A percentile compares a stretch with the other conserved stretches of the same genome.
These are phyloP conservation scores for Tylopilus rubrobrunneus DNA, from an alignment of 768 basidiomycete species.

Conservation along the genomic window DNA sequence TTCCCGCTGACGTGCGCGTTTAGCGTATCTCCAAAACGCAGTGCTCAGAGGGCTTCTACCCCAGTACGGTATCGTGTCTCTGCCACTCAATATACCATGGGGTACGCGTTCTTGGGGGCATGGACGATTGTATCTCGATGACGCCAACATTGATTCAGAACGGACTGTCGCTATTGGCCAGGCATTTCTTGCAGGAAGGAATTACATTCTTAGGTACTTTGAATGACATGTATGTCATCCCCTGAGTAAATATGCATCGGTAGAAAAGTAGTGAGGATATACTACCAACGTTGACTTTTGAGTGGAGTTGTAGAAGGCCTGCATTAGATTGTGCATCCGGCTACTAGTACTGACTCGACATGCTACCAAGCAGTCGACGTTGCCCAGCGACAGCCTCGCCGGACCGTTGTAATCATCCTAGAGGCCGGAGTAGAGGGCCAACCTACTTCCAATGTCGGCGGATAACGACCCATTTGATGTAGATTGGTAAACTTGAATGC, in stretches of 20 bases:
- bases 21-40: constrained; percentile 50
- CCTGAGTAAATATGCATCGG: background rate
- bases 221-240: constrained; percentile 11
- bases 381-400: too few relatives aligned
- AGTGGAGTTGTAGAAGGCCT: too few relatives aligned
- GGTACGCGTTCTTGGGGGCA: background rate
- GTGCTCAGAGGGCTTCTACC: constrained; percentile 41
- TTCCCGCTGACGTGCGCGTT: background rate
- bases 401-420: too few relatives aligned
- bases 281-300: too few relatives aligned
- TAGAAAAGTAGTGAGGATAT: too few relatives aligned
- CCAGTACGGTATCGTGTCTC: constrained; percentile 37
- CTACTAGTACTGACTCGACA: too few relatives aligned
- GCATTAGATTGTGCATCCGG: too few relatives aligned
- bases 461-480: too few relatives aligned
- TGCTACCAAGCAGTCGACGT: too few relatives aligned
- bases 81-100: constrained; percentile 30
- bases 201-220: constrained; percentile 11
- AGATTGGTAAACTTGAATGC: too few relatives aligned
- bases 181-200: constrained; percentile 11
- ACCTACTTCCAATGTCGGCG: too few relatives aligned
- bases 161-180: constrained; percentile 8
- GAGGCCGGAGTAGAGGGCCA: too few relatives aligned
- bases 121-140: background rate
- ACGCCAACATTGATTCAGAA: background rate